Percentiles rank a stretch among this genome's conserved stretches.
phyloP scores from a whole-genome alignment of 345 rosid species.

The Noccaea caerulescens region DNA sequence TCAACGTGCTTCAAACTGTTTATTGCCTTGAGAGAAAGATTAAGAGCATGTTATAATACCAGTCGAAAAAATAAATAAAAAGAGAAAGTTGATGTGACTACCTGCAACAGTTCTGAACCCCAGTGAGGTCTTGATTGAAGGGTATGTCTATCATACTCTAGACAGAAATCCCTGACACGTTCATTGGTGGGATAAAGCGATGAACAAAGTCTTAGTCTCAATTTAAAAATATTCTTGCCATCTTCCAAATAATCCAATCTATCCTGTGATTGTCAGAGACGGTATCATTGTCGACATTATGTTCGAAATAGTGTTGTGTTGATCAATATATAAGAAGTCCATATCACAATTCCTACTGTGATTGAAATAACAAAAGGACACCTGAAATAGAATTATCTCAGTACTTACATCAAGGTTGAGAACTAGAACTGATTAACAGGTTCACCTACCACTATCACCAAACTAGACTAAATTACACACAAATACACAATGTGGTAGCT shows the following conservation, averaged over 20 bases:
- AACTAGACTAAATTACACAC: constrained; percentile 18
- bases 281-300: constrained; percentile 8
- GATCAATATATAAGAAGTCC: constrained; percentile 5
- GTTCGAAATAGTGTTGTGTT: constrained; percentile 24
- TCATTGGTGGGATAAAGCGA: constrained; percentile 90
- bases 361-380: constrained; percentile 9
- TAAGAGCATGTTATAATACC: constrained; percentile 18
- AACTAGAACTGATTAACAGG: constrained; percentile 21
- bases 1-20: constrained; percentile 98
- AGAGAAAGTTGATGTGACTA: constrained; percentile 43
- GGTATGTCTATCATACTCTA: constrained; percentile 97
- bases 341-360: constrained; percentile 21
- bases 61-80: constrained; percentile 12
- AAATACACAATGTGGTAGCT: constrained; percentile 28
- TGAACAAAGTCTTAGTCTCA: constrained; percentile 91
- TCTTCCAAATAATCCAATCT: constrained; percentile 97
- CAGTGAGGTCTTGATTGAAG: constrained; percentile 95
- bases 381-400: constrained; percentile 12
- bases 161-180: constrained; percentile 95
- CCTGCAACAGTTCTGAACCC: constrained; percentile 99
- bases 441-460: constrained; percentile 18
- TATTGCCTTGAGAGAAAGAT: constrained; percentile 69
- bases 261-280: constrained; percentile 59
- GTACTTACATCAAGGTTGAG: constrained; percentile 11
- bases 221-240: constrained; percentile 81